Evolutionary conservation across 805 yeast species (phyloP), one percentile per base, ranked within the genome.

Genomic region (Yarrowia deformans): DNA sequence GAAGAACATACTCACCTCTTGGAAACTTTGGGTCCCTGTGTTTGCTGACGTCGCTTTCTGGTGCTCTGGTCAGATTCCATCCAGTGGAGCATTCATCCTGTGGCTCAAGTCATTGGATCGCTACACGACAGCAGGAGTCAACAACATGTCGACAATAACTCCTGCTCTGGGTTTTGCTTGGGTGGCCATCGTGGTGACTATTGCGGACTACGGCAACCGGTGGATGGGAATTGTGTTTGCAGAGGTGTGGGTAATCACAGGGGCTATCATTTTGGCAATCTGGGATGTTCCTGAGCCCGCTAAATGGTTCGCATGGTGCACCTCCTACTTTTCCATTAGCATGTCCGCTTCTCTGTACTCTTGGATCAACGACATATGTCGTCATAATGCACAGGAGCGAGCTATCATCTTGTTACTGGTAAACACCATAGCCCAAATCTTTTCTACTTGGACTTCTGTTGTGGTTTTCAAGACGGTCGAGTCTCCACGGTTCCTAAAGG

Each of bases 161-260:
- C 46, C 46, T 8, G 46, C 46, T 8, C n/a, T 42, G 46, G 46
- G 46, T 8, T 42, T 42, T n/a, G 46, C 46, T 42, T 42, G 46
- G 46, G 46, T 42, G 7, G 46, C 46, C 23, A 42, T 42, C 19
- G 46, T 42, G 46, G 46, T 42, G 19, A 42, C 46, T 10, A 42
- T 42, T 7, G 46, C 46, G 8, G 46, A 42, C 19, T 42, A 42
- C 19, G 46, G 46, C 16, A 42, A 42, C 19, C n/a, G 46, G n/a
- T 42, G 46, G 46, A 42, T 42, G 19, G 46, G 46, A 9, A 42
- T 42, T 8, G 46, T 42, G 18, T 42, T 42, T 14, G 46, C 46
- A n/a, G 46, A 42, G 46, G 8, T 42, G 9, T 42, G 46, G 46
- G 46, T 42, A 14, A 42, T 42, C 46, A 42, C n/a, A n/a, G 46